Conservation (phyloP, 495 filamentous ascomycete genomes). For the Usnea hakonensis region DNA sequence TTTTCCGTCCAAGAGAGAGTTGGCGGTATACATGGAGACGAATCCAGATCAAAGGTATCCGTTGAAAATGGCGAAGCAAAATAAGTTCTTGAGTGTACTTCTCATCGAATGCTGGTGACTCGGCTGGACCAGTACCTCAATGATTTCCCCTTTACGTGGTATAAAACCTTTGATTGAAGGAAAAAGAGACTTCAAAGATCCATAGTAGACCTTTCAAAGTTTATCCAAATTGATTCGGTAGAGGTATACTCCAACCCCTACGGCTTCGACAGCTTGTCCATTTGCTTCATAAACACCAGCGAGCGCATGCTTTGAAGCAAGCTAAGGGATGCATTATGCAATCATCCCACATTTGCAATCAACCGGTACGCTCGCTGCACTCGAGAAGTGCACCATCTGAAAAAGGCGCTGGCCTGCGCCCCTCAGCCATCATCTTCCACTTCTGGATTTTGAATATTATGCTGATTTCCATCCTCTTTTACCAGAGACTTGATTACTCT, state of each 20-base stretch:
- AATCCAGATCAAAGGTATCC: not conserved
- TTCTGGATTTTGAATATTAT: not conserved
- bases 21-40: not conserved
- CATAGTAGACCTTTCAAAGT: too few species aligned
- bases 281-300: too few species aligned
- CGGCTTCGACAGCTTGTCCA: too few species aligned
- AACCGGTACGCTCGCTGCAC: conserved; percentile 6
- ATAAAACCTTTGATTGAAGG: too few species aligned
- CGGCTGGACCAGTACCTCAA: too few species aligned
- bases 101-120: conserved; percentile 3
- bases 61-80: not conserved
- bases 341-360: conserved; percentile 10
- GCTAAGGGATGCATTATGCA: too few species aligned
- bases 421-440: not conserved
- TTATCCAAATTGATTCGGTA: too few species aligned
- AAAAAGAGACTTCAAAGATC: too few species aligned
- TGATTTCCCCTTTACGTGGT: too few species aligned
- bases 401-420: too few species aligned
- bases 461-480: not conserved
- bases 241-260: too few species aligned
- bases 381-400: not conserved
- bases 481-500: conserved; percentile 8
- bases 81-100: not conserved
- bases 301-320: too few species aligned
- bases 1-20: not conserved